These are phyloP conservation scores for Pelargonium cotyledonis DNA, from an alignment of 441 rosid species.

Conservation along the genomic window DNA sequence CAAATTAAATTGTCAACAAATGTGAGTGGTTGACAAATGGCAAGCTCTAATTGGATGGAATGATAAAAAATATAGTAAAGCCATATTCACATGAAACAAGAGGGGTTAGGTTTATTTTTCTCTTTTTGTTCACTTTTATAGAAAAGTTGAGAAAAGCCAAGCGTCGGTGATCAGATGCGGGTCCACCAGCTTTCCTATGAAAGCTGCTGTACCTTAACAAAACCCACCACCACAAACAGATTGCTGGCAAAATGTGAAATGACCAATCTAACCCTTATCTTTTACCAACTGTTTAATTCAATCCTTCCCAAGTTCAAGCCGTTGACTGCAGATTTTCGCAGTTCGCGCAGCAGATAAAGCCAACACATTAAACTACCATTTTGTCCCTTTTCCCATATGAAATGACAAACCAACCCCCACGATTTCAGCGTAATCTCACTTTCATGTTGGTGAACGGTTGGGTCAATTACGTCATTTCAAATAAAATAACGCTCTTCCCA, in stretches of 20 bases:
- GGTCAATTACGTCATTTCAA: not conserved
- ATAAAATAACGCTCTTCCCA: not conserved
- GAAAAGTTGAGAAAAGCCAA: not conserved
- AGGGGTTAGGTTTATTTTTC: too few species aligned
- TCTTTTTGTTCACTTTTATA: not conserved
- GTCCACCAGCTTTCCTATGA: not conserved
- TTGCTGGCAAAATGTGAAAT: not conserved
- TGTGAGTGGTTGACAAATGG: too few species aligned
- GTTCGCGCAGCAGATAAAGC: not conserved
- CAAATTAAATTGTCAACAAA: too few species aligned
- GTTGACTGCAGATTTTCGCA: not conserved
- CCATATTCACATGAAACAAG: too few species aligned
- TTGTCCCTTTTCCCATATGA: not conserved
- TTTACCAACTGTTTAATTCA: too few species aligned
- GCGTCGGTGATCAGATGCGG: not conserved
- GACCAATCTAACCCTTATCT: not conserved
- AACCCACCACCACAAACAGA: not conserved
- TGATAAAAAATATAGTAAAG: too few species aligned
- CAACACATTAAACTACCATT: not conserved
- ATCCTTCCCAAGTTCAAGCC: too few species aligned
- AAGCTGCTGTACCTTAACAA: not conserved
- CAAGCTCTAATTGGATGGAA: too few species aligned
- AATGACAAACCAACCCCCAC: not conserved
- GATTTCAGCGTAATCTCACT: too few species aligned
- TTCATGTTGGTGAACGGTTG: too few species aligned